Base-by-base conservation (phyloP, 331 rosid species). In the Saraca asoca region DNA sequence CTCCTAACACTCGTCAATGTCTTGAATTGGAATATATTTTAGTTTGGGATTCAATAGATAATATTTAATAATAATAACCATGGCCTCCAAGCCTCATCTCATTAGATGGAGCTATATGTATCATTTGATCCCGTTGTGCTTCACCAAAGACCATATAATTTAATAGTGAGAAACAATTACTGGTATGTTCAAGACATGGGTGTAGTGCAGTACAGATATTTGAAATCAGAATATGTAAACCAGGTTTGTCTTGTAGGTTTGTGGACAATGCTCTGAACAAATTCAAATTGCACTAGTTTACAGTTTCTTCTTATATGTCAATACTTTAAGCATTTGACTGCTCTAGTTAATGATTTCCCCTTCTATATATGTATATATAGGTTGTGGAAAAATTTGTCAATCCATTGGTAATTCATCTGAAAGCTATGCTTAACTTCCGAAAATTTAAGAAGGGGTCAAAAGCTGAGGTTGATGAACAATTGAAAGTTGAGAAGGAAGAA, bases 381-480 rank as follows among this genome's bases (percentile, higher is more conserved):
- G 85, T 81, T 58, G 57, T 77, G 18, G 80, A 64, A 68, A 15
- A 33, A 53, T 77, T 64, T 69, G 73, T 81, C 69, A 70, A 77
- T 34, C 85, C 82, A 65, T 55, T 77, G 72, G 80, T 81, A 50
- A 55, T 65, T 66, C 70, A 77, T 60, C 75, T 81, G 77, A 77
- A 73, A 54, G 71, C 72, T 48, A 69, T 81, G 54, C 51, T 69
- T 37, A 59, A 49, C 63, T 78, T 73, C 69, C 68, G 50, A 48
- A 81, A 77, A 41, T 81, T 81, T 78, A 81, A 81, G 75, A 68
- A 42, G 60, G 85, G 85, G 58, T 53, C 80, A 38, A 81, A 81
- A 73, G 74, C 77, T 18, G 85, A 77, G 66, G 82, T 65, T 62
- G 85, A 81, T n/a, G 55, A 73, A 66, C 46, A 58, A 13, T 49